Evolutionary conservation across 306 rosid genomes (phyloP).

Genomic region (Castanea mollissima): DNA sequence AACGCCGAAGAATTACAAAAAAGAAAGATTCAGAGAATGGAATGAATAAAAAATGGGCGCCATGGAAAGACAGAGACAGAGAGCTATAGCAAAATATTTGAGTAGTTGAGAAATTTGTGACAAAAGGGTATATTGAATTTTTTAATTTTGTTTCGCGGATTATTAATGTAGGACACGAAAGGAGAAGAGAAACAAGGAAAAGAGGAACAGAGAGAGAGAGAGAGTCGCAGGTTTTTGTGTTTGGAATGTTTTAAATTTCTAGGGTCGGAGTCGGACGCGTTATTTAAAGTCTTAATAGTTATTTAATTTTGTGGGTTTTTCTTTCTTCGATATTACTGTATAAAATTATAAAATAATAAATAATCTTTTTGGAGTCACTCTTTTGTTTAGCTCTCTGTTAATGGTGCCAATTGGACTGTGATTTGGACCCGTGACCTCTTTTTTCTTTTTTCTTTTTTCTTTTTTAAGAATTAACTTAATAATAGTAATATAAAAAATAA

Average conservation of each 20-base stretch:
- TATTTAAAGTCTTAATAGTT: too few species aligned
- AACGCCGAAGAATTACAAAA: neutral
- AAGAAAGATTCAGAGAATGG: slow-evolving; percentile 4
- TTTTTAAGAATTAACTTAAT: too few species aligned
- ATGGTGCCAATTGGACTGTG: too few species aligned
- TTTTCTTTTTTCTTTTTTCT: too few species aligned
- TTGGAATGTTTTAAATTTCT: slow-evolving; percentile 25
- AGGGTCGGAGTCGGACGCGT: slow-evolving; percentile 15
- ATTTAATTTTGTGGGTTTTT: too few species aligned
- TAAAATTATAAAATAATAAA: too few species aligned
- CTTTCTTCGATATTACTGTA: too few species aligned
- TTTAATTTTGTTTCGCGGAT: neutral
- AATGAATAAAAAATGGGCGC: neutral
- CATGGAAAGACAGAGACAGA: too few species aligned
- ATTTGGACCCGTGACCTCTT: too few species aligned
- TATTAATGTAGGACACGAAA: neutral
- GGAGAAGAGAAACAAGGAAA: neutral
- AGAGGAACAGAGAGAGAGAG: neutral
- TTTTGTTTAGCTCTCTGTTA: too few species aligned
- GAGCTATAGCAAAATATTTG: neutral
- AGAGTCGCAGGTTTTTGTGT: slow-evolving; percentile 49
- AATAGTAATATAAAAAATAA: too few species aligned
- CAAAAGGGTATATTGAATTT: neutral
- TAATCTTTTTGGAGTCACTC: too few species aligned
- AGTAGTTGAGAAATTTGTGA: neutral